A percentile compares a stretch with the other conserved stretches of the same genome.
Conservation (phyloP, 441 rosid species). For the Adansonia madagascariensis region DNA sequence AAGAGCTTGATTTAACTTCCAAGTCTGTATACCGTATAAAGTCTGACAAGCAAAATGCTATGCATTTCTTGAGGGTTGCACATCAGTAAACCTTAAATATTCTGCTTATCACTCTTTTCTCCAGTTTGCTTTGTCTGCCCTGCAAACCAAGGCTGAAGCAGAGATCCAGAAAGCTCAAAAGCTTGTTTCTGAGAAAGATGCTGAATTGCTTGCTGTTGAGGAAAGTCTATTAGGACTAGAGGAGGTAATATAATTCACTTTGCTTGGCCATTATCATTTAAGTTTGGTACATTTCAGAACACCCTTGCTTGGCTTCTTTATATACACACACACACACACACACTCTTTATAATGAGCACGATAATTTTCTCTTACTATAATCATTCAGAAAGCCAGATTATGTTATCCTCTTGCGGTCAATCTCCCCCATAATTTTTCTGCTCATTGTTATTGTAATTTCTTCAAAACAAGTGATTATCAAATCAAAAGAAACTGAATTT, state of each 20-base stretch:
- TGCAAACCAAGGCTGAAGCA: constrained; percentile 72
- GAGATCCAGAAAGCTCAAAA: constrained; percentile 73
- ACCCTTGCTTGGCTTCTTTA: background rate
- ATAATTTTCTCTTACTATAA: background rate
- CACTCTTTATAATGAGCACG: background rate
- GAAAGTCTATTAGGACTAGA: constrained; percentile 79
- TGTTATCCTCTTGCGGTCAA: background rate
- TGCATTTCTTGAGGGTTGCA: background rate
- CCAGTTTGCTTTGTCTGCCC: constrained; percentile 64
- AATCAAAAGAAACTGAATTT: constrained; percentile 7
- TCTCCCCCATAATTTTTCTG: constrained; percentile 9
- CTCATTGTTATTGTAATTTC: background rate
- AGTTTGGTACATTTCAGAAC: background rate
- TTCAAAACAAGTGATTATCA: background rate
- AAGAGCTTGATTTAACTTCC: constrained; percentile 3
- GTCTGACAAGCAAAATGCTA: background rate
- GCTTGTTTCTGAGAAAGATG: constrained; percentile 67
- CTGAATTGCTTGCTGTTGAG: constrained; percentile 75
- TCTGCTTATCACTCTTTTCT: constrained; percentile 1
- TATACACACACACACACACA: too few relatives aligned
- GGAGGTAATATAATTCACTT: constrained; percentile 57
- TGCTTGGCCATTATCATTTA: background rate
- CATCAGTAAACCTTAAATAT: background rate
- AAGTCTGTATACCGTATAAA: background rate
- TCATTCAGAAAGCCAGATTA: background rate